Evolutionary conservation across 176 grass and related monocot genomes (phyloP).

Genomic region (Oryza officinalis): DNA sequence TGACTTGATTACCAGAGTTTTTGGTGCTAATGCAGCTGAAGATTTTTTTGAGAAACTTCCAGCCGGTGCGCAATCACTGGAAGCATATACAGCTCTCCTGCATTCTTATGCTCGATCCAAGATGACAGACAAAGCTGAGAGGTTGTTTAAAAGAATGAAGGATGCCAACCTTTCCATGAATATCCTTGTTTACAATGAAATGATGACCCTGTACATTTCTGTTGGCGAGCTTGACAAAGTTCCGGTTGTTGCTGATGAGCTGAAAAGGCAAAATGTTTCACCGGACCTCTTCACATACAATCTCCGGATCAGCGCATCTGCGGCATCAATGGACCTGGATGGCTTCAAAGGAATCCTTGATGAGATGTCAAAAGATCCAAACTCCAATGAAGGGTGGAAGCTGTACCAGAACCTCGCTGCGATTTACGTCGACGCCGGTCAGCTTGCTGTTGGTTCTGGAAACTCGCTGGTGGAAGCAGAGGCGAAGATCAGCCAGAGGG

Average conservation of each 20-base stretch:
- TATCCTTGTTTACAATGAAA: conserved; percentile 70
- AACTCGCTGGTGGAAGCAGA: conserved; percentile 51
- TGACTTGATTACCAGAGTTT: conserved; percentile 79
- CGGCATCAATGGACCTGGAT: conserved; percentile 57
- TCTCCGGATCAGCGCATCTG: conserved; percentile 63
- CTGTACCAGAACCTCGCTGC: conserved; percentile 56
- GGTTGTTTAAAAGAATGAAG: conserved; percentile 72
- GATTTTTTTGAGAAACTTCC: conserved; percentile 85
- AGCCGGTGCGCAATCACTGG: conserved; percentile 53
- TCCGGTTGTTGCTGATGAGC: conserved; percentile 39
- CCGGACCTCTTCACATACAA: conserved; percentile 90
- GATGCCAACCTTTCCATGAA: conserved; percentile 40
- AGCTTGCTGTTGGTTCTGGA: conserved; percentile 43
- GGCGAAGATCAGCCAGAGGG: conserved; percentile 64
- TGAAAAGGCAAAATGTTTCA: conserved; percentile 53
- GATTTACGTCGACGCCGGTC: conserved; percentile 49
- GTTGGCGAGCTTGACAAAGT: conserved; percentile 72
- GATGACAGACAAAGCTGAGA: conserved; percentile 70
- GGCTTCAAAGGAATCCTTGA: conserved; percentile 58
- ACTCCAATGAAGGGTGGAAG: conserved; percentile 63
- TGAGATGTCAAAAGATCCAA: conserved; percentile 65
- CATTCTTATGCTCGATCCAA: conserved; percentile 79
- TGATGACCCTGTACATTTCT: conserved; percentile 89
- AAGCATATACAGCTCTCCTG: conserved; percentile 77
- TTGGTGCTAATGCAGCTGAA: conserved; percentile 67